Percentiles rank a stretch among this genome's conserved stretches.
Conservation (phyloP, 176 grass and related monocot species). For the Eremochloa ophiuroides region DNA sequence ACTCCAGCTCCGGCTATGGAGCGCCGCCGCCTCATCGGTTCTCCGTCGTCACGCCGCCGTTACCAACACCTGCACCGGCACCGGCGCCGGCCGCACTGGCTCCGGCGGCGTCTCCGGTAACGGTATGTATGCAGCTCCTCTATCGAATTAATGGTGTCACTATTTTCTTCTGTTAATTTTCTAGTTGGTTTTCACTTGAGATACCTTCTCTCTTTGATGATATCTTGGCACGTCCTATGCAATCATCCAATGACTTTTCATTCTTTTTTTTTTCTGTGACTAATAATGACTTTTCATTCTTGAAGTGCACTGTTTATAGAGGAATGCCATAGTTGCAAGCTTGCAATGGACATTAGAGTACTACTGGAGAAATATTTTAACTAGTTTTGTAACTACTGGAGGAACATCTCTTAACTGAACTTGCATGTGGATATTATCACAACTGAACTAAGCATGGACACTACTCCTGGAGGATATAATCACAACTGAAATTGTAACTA, state of each 20-base stretch:
- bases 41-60: not conserved
- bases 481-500: not conserved
- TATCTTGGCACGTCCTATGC: not conserved
- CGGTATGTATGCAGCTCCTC: not conserved
- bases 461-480: not conserved
- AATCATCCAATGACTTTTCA: too few relatives aligned
- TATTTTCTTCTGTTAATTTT: not conserved
- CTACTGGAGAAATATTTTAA: too few relatives aligned
- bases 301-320: not conserved
- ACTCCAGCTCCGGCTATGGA: constrained; percentile 6
- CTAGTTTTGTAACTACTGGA: too few relatives aligned
- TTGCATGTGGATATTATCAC: too few relatives aligned
- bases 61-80: not conserved
- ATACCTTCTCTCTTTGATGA: too few relatives aligned
- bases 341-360: too few relatives aligned
- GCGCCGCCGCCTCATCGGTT: not conserved
- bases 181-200: too few relatives aligned
- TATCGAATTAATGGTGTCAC: not conserved
- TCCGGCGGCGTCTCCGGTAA: not conserved
- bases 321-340: too few relatives aligned
- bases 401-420: not conserved
- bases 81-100: not conserved
- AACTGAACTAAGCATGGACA: too few relatives aligned
- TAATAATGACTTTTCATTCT: too few relatives aligned
- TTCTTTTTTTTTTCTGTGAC: too few relatives aligned